Base-by-base conservation (phyloP, 1,139 yeast genomes). In the Diutina siamensis region DNA sequence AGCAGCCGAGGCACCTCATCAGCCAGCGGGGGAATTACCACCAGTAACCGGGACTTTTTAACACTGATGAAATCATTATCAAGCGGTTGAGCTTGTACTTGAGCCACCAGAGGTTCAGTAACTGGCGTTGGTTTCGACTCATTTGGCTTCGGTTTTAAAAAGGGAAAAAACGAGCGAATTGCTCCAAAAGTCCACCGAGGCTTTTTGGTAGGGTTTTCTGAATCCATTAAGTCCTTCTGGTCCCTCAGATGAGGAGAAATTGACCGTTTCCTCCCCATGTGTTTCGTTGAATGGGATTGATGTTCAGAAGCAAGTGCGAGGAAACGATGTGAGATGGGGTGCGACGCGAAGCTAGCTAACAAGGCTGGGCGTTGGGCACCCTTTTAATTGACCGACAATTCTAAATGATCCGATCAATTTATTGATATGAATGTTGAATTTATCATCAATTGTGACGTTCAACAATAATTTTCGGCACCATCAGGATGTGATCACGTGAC, bases 31-130 rank as follows among this genome's bases (percentile, higher is more conserved):
- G 42, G 42, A 3, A 25, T 18, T n/a, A 17, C 42, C 13, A 38
- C 21, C 15, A 18, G 18, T 4, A 38, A 20, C 32, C 42, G 18
- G 31, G 28, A 17, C 20, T 74, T 38, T 17, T 38, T 38, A 18
- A 38, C 21, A 17, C 17, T 13, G 31, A 38, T 25, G 22, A 25
- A 25, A 21, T 21, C 20, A 25, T 38, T 25, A n/a, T 35, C 40
- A 4, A 35, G 15, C 17, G 40, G 40, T 21, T 35, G 28, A 31
- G 5, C 34, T 13, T 31, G 4, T n/a, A 31, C 34, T n/a, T 35
- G 40, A n/a, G 18, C 28, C 19, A 34, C 20, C 36, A 34, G 20
- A 7, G 36, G 36, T 34, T 34, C 36, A 4, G 19, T 7, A 7
- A 34, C 20, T 13, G 15, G 5, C 7, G 15, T 9, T 5, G 34